Evolutionary conservation across 306 rosid genomes (phyloP), one percentile per base, ranked within the genome.

Genomic region (Coriaria nepalensis): DNA sequence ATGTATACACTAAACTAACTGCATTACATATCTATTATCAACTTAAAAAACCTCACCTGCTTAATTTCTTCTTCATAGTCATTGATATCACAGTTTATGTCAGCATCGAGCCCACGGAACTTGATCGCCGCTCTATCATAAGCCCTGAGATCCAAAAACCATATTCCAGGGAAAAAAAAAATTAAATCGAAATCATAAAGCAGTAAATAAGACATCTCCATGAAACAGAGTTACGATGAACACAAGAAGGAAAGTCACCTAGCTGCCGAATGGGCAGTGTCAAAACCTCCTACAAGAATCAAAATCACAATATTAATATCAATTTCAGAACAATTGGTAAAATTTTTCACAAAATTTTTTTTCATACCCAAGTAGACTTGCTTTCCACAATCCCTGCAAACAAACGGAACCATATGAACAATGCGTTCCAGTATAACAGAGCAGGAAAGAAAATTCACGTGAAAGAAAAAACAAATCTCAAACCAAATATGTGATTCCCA

Each of bases 401-500:
- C 9, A 57, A 42, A 8, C 0, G 12, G 33, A 48, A 45, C 42
- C 10, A 11, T 35, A 37, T 15, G n/a, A 47, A 36, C 2, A 53
- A 36, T 20, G 47, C 33, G 15, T 36, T 43, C 50, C 62, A 58
- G 52, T n/a, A 37, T 49, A 11, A 5, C 4, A 7, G 32, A 36
- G 42, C 8, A 8, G n/a, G 7, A 6, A 53, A 35, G 34, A 8
- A 33, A 3, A 33, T 5, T 0, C 0, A 4, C 0, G 29, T 3
- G 29, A 20, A 20, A 20, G 29, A 20, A 51, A 37, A 40, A 29
- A 7, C 32, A 54, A 33, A 62, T 43, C 41, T 34, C 80, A 33
- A 35, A 87, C 96, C 96, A 87, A 47, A 87, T 87, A 60, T 87
- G 96, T 50, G 96, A 87, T 69, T 87, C 96, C 96, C 96, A 87